Evolutionary conservation across 2,329 filamentous ascomycete species (phyloP).

Genomic region (Aspergillus sp.): DNA sequence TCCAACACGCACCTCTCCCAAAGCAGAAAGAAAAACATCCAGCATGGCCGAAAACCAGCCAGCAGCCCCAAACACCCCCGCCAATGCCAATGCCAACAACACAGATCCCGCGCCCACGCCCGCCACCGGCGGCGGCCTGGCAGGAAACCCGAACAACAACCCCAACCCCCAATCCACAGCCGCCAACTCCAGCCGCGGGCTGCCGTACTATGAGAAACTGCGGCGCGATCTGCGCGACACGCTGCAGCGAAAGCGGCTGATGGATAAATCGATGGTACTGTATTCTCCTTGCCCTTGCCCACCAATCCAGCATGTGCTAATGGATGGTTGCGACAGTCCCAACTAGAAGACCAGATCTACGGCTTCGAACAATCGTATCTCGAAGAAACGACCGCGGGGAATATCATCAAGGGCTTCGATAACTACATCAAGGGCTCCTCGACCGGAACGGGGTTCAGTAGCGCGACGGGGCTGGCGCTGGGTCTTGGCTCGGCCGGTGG

Average conservation of each 20-base stretch:
- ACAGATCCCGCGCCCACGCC: too few species aligned
- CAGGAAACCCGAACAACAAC: conserved; percentile 12
- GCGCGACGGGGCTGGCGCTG: too few species aligned
- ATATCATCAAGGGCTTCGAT: conserved; percentile 96
- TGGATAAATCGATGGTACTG: conserved; percentile 52
- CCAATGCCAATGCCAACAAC: neutral
- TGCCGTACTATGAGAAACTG: conserved; percentile 65
- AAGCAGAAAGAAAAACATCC: too few species aligned
- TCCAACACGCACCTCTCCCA: too few species aligned
- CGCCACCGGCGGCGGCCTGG: too few species aligned
- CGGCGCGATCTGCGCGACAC: conserved; percentile 58
- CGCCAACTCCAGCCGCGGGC: conserved; percentile 31
- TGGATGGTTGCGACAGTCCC: conserved; percentile 34
- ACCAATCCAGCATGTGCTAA: conserved; percentile 4
- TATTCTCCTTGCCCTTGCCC: neutral
- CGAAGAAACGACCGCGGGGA: conserved; percentile 76
- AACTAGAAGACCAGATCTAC: conserved; percentile 71
- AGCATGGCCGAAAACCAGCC: neutral
- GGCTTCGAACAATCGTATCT: conserved; percentile 80
- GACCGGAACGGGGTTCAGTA: conserved; percentile 36
- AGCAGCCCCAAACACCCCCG: neutral
- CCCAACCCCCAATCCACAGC: conserved; percentile 10
- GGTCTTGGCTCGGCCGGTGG: too few species aligned
- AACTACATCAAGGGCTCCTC: conserved; percentile 88
- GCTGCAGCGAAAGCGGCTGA: conserved; percentile 53